Base-by-base conservation (phyloP, 192 early-diverging fungal species). In the Phlyctochytrium bullatum region DNA sequence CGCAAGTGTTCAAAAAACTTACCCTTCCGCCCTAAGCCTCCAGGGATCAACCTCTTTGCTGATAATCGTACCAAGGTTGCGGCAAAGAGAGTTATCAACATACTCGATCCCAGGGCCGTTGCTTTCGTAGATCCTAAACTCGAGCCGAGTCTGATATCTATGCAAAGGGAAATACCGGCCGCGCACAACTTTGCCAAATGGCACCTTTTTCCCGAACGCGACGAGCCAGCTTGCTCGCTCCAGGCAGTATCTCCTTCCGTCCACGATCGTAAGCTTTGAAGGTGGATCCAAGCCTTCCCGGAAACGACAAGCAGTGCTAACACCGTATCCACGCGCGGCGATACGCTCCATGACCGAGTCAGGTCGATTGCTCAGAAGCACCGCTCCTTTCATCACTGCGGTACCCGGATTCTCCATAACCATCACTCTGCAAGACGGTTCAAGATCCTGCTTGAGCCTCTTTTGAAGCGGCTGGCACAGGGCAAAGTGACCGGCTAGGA, bases 61-160 rank as follows among this genome's bases (percentile, higher is more conserved):
- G 40, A 10, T 14, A 50, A 50, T 50, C 40, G n/a, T n/a, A 50
- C 40, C 10, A 14, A 50, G n/a, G 12, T 50, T 50, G 10, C 40
- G 40, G 12, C 40, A 36, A 36, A 51, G 35, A 23, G 10, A 17
- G 57, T 59, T 23, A 14, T 59, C 33, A 23, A 59, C 17, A 59
- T 59, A 59, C 57, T 59, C 33, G 57, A 59, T 31, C 33, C 57
- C 23, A 17, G 12, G 33, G 6, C 40, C 57, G 35, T 52, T 65
- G 25, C 64, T 51, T 52, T 65, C 57, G 17, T 56, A 27, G 36
- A 56, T 36, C 50, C 36, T 36, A 56, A 32, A 58, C 52, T 29
- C n/a, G 3, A 58, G 2, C 14, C 14, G 2, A 14, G 31, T 33
- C 52, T 64, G 40, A 36, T 23, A 14, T 3, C 34, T 16, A 33